Conservation (phyloP, 805 yeast species). For the Lachancea dasiensis region DNA sequence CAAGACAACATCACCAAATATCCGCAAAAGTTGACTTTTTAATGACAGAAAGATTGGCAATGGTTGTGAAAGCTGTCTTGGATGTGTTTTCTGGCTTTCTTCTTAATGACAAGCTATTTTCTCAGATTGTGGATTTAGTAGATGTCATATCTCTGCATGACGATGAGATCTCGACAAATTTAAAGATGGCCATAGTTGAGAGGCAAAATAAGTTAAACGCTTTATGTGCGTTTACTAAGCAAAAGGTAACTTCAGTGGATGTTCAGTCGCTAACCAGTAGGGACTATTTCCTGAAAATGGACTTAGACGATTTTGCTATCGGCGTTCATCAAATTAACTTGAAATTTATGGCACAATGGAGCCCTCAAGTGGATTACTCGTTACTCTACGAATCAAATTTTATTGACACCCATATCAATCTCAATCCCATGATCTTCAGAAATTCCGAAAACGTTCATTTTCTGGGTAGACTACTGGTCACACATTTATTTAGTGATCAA, state of each 20-base stretch:
- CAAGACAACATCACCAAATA: slow-evolving; percentile 24
- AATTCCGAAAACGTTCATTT: slow-evolving; percentile 64
- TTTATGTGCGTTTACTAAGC: slow-evolving; percentile 28
- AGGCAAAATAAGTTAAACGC: slow-evolving; percentile 43
- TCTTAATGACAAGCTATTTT: slow-evolving; percentile 55
- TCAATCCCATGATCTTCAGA: slow-evolving; percentile 76
- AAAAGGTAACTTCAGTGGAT: slow-evolving; percentile 7
- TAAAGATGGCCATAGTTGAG: slow-evolving; percentile 47
- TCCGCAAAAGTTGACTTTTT: slow-evolving; percentile 33
- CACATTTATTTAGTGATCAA: slow-evolving; percentile 55
- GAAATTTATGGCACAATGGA: slow-evolving; percentile 64
- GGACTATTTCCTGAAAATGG: slow-evolving; percentile 49
- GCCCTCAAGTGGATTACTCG: slow-evolving; percentile 73
- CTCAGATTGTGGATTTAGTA: slow-evolving; percentile 49
- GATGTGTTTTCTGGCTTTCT: slow-evolving; percentile 64
- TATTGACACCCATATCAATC: slow-evolving; percentile 30
- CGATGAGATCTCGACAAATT: slow-evolving; percentile 44
- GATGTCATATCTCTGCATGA: slow-evolving; percentile 41
- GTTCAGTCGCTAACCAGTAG: slow-evolving; percentile 28
- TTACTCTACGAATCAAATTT: slow-evolving; percentile 50
- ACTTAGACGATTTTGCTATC: slow-evolving; percentile 49
- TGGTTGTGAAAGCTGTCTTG: slow-evolving; percentile 50
- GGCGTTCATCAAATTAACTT: slow-evolving; percentile 65
- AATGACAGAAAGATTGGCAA: slow-evolving; percentile 46
- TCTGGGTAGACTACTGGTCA: slow-evolving; percentile 60